Base-by-base conservation (phyloP, 139 green algal genomes). In the Parachlorella kessleri region DNA sequence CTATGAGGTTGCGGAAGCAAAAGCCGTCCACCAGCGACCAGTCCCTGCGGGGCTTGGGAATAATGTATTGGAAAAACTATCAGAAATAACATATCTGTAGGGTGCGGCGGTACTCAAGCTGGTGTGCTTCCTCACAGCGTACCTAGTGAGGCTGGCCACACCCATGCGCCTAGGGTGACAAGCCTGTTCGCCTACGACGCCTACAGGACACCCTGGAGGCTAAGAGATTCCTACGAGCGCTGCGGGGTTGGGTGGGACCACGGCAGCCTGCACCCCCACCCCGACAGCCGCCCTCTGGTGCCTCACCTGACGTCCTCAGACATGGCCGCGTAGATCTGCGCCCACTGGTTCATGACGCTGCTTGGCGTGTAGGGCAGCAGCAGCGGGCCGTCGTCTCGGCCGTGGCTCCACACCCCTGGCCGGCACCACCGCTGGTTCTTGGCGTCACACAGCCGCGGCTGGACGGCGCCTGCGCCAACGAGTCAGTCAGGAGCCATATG, bases 261-360 rank as follows among this genome's bases (percentile, higher is more conserved):
- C 48, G 48, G 14, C 14, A 59, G 48, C 21, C 48, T 59, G 48
- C 21, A 14, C 21, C 48, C 21, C 48, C 3, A 33, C 21, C 26
- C 37, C 53, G 37, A 26, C 5, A 14, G 7, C 40, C 3, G 42
- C 26, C 35, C 6, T 23, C 24, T 2, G 23, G 26, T 0, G 6
- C 1, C 75, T n/a, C 70, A 82, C 76, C 76, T 55, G 6, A 83
- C 39, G 66, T 87, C 78, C 30, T 55, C 37, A 10, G 76, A 77
- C 72, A 87, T 84, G 14, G 77, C 70, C 9, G 68, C 65, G 42
- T 87, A 87, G 33, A 87, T 66, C 55, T 84, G 77, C 6, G 76
- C 53, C 82, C 82, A 87, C n/a, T 67, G 48, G 69, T 87, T 84
- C 66, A 78, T 73, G 14, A 83, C 73, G 2, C 42, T 74, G 76